Evolutionary conservation across 2,329 filamentous ascomycete species (phyloP).

Genomic region (Fusarium mangiferae): DNA sequence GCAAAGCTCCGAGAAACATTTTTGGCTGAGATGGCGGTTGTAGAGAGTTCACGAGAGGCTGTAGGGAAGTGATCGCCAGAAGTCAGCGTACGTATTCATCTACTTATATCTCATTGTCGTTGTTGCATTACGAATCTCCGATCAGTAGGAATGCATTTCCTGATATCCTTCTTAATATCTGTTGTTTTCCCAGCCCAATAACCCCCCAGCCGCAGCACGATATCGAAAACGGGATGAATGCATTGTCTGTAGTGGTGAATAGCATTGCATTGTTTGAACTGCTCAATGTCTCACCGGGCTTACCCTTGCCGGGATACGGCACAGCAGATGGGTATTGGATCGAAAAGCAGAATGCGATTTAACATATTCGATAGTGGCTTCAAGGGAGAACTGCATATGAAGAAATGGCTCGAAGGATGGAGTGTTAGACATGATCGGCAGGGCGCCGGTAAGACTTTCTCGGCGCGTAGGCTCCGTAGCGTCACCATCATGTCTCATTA

Average conservation of each 20-base stretch:
- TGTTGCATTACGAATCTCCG: not conserved
- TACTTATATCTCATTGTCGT: not conserved
- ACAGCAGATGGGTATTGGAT: not conserved
- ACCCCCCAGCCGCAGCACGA: too few species aligned
- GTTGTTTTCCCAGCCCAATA: not conserved
- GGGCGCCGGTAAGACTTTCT: not conserved
- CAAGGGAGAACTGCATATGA: not conserved
- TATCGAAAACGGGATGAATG: not conserved
- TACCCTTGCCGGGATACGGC: not conserved
- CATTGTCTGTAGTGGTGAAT: not conserved
- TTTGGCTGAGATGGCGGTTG: too few species aligned
- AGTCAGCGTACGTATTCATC: not conserved
- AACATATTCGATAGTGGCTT: not conserved
- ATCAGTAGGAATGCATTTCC: not conserved
- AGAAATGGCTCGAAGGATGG: not conserved
- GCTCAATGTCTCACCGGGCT: not conserved
- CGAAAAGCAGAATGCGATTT: not conserved
- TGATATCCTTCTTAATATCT: not conserved
- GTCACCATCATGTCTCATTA: not conserved
- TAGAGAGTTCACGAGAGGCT: not conserved
- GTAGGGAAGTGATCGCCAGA: rapidly evolving
- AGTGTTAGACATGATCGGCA: not conserved
- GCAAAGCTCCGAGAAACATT: not conserved
- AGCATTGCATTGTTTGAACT: not conserved
- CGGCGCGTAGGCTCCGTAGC: too few species aligned